Evolutionary conservation across 352 stramenopile genomes (phyloP).

Genomic region (Phytophthora cactorum): DNA sequence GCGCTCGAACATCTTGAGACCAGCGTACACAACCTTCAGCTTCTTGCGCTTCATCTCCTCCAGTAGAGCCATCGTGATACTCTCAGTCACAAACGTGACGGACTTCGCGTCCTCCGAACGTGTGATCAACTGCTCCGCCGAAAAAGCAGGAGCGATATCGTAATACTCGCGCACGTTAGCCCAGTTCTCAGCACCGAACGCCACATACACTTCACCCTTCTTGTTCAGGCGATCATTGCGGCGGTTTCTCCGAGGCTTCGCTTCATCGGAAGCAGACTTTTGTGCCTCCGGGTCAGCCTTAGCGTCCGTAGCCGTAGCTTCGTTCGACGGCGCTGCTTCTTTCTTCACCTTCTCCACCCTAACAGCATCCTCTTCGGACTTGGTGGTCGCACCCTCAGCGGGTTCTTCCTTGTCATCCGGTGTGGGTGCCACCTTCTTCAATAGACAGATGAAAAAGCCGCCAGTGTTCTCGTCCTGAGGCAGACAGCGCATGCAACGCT

Average conservation of each 20-base stretch:
- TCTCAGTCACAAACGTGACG: slow-evolving; percentile 86
- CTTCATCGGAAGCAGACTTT: slow-evolving; percentile 22
- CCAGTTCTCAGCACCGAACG: slow-evolving; percentile 67
- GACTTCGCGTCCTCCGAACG: slow-evolving; percentile 88
- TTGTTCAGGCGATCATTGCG: slow-evolving; percentile 59
- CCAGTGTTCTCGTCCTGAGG: slow-evolving; percentile 97
- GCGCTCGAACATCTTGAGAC: slow-evolving; percentile 93
- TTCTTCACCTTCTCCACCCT: slow-evolving; percentile 29
- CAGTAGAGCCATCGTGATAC: slow-evolving; percentile 80
- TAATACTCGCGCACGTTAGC: slow-evolving; percentile 80
- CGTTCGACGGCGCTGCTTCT: background rate
- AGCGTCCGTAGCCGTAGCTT: slow-evolving; percentile 22
- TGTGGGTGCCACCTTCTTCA: slow-evolving; percentile 91
- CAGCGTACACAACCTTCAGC: slow-evolving; percentile 91
- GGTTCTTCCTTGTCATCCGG: slow-evolving; percentile 39
- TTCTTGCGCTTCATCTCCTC: slow-evolving; percentile 89
- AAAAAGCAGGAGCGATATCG: slow-evolving; percentile 70
- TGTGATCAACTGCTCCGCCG: slow-evolving; percentile 82
- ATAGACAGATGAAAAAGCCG: slow-evolving; percentile 98
- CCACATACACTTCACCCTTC: slow-evolving; percentile 79
- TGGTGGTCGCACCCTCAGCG: slow-evolving; percentile 9
- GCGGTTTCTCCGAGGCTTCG: slow-evolving; percentile 40
- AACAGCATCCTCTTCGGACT: slow-evolving; percentile 5
- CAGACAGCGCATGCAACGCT: slow-evolving; percentile 96
- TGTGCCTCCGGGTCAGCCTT: slow-evolving; percentile 26